phyloP scores from a whole-genome alignment of 441 rosid species.

The Omphalea diandra region DNA sequence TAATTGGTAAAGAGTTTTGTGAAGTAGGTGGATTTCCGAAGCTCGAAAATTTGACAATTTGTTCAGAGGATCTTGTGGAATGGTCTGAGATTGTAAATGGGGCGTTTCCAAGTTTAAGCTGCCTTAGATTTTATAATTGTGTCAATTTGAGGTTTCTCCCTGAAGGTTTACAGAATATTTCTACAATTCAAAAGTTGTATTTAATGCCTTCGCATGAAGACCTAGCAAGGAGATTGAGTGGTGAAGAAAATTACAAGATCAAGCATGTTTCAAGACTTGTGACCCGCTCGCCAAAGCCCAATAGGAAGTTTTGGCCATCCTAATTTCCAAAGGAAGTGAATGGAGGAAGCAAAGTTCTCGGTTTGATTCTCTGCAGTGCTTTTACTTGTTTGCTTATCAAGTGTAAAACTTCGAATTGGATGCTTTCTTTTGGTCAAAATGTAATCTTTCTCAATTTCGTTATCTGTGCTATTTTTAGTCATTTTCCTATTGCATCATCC shows the following conservation, averaged over 20 bases:
- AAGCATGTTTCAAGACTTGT: constrained; percentile 1
- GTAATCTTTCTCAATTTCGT: no score
- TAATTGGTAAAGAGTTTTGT: constrained; percentile 5
- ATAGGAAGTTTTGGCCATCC: no score
- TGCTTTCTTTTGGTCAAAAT: no score
- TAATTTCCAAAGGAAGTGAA: no score
- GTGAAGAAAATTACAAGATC: constrained; percentile 24
- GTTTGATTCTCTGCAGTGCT: no score
- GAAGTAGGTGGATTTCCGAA: constrained; percentile 9
- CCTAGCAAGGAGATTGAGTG: constrained; percentile 10
- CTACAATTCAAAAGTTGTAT: background rate
- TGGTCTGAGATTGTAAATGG: no score
- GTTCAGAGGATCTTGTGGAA: constrained; percentile 5
- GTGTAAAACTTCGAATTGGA: no score
- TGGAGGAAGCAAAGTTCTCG: no score
- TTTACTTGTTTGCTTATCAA: no score
- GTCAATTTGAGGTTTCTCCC: constrained; percentile 7
- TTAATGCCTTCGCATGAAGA: background rate
- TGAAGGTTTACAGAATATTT: constrained; percentile 16
- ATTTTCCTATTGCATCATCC: no score
- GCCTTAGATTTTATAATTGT: background rate
- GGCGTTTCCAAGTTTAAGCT: constrained; percentile 15
- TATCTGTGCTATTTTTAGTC: no score
- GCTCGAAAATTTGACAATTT: constrained; percentile 4
- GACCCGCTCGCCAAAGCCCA: no score